These are phyloP conservation scores for Jaltomata sinuosa DNA, from an alignment of 257 asterid genomes.

Conservation along the genomic window DNA sequence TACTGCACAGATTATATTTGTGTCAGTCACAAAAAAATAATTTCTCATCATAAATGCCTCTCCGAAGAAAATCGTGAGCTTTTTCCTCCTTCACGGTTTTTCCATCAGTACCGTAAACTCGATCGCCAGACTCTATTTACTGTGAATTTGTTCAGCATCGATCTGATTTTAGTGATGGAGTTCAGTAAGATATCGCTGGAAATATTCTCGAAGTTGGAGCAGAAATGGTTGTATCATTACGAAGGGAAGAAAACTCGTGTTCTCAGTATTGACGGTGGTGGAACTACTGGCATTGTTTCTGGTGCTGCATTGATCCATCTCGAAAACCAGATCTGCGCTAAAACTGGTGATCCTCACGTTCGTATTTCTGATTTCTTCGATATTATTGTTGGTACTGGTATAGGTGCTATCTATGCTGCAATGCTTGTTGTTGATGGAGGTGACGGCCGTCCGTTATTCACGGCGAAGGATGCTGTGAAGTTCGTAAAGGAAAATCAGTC, in stretches of 20 bases:
- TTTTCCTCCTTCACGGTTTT: slow-evolving; percentile 38
- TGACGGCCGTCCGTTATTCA: slow-evolving; percentile 56
- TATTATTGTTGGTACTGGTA: slow-evolving; percentile 75
- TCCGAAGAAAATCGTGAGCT: slow-evolving; percentile 51
- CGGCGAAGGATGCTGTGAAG: slow-evolving; percentile 52
- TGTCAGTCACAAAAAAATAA: background rate
- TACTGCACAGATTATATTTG: background rate
- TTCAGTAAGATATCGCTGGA: slow-evolving; percentile 66
- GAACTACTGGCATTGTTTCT: slow-evolving; percentile 53
- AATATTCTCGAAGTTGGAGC: slow-evolving; percentile 85
- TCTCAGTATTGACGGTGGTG: slow-evolving; percentile 81
- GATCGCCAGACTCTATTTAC: too few species aligned
- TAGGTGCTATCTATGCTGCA: slow-evolving; percentile 76
- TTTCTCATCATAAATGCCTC: slow-evolving; percentile 34
- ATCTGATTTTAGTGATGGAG: slow-evolving; percentile 32
- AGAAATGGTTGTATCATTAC: slow-evolving; percentile 80
- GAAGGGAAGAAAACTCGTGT: slow-evolving; percentile 71
- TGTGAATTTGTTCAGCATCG: too few species aligned
- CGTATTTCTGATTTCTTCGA: slow-evolving; percentile 76
- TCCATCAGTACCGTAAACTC: slow-evolving; percentile 5
- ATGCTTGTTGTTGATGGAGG: slow-evolving; percentile 72
- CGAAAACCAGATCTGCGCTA: slow-evolving; percentile 74
- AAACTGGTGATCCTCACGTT: slow-evolving; percentile 57
- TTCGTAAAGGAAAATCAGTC: slow-evolving; percentile 39
- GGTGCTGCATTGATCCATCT: slow-evolving; percentile 57